phyloP scores from a whole-genome alignment of 768 basidiomycete species.

The Clitopilus passeckerianus region DNA sequence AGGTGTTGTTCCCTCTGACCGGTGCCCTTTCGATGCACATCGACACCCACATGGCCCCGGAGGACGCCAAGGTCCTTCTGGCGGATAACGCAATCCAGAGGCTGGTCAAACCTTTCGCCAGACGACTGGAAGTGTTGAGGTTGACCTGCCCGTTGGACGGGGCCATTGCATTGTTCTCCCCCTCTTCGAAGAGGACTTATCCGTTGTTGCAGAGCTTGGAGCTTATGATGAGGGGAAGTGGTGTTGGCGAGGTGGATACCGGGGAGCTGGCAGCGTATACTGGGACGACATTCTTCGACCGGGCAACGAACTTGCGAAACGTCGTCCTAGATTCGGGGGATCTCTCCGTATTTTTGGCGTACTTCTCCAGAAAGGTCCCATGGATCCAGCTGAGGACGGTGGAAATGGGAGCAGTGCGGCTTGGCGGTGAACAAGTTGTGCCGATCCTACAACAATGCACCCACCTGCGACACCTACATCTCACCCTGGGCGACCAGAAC shows the following conservation, averaged over 20 bases:
- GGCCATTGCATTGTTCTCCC: not conserved
- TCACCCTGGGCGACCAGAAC: not conserved
- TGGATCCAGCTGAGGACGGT: not conserved
- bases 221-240: not conserved
- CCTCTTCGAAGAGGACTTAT: not conserved
- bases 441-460: not conserved
- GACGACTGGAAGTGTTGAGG: not conserved
- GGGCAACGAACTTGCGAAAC: not conserved
- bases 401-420: not conserved
- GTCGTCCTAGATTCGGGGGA: not conserved
- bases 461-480: not conserved
- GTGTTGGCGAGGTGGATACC: not conserved
- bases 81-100: not conserved
- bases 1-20: not conserved
- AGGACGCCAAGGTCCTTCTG: not conserved
- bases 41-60: not conserved
- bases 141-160: not conserved
- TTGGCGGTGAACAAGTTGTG: not conserved
- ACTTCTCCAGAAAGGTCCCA: not conserved
- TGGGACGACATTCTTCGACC: not conserved
- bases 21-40: not conserved
- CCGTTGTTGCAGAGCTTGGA: not conserved
- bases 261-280: not conserved
- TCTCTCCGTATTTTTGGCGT: not conserved
- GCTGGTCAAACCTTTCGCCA: not conserved